Conservation (phyloP, 2,329 filamentous ascomycete genomes). For the Aspergillus udagawae region DNA sequence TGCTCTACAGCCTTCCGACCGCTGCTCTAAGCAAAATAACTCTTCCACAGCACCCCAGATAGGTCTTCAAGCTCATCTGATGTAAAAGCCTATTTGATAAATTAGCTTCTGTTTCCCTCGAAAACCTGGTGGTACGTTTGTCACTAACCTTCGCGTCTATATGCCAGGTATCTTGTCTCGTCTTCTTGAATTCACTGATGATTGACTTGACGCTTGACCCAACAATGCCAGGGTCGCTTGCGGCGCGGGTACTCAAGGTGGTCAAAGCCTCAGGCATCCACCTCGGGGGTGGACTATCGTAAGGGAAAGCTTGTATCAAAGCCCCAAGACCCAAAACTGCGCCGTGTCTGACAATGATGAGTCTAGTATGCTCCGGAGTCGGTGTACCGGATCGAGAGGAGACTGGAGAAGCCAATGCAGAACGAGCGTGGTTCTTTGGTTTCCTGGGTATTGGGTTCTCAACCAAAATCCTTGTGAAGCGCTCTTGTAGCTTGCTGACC, state of each 20-base stretch:
- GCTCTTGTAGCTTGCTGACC: slow-evolving; percentile 68
- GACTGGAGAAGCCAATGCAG: slow-evolving; percentile 38
- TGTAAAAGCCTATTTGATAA: slow-evolving; percentile 64
- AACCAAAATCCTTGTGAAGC: slow-evolving; percentile 73
- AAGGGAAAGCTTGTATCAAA: slow-evolving; percentile 92
- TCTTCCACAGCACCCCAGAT: slow-evolving; percentile 98
- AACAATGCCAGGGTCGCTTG: slow-evolving; percentile 84
- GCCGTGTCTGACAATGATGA: slow-evolving; percentile 79
- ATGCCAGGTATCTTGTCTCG: slow-evolving; percentile 95
- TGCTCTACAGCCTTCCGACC: not conserved
- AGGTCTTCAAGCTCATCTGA: slow-evolving; percentile 90
- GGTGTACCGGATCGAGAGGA: slow-evolving; percentile 47
- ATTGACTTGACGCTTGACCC: slow-evolving; percentile 94
- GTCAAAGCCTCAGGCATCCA: slow-evolving; percentile 96
- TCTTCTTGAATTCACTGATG: slow-evolving; percentile 98
- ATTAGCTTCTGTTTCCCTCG: not conserved
- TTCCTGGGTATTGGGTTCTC: slow-evolving; percentile 84
- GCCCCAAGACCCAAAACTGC: slow-evolving; percentile 88
- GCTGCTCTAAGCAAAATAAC: slow-evolving; percentile 76
- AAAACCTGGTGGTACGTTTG: not conserved
- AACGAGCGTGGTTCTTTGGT: slow-evolving; percentile 31
- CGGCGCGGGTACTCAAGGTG: slow-evolving; percentile 76
- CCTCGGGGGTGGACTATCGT: slow-evolving; percentile 80
- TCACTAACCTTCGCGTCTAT: slow-evolving; percentile 88
- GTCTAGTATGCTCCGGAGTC: slow-evolving; percentile 58